Evolutionary conservation across 148 eudicot genomes (phyloP), one percentile per base, ranked within the genome.

Genomic region (Nepenthes gracilis): DNA sequence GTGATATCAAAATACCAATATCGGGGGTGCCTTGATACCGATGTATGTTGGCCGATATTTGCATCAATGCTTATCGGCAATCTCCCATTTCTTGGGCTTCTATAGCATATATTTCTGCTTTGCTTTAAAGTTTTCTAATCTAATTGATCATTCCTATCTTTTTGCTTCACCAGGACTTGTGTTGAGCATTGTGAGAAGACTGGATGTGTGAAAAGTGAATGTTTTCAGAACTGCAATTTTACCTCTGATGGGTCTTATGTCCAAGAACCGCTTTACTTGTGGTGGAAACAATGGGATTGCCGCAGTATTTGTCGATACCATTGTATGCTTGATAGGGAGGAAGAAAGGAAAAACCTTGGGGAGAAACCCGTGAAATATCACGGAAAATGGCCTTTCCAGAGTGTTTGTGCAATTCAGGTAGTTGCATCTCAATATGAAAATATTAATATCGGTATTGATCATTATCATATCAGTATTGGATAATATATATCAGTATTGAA

Each of bases 221-320:
- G 89, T 72, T 76, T 81, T 37, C 83, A 72, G 47, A 82, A 78
- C 68, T 84, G 89, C 67, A 78, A 76, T 33, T 70, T 76, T 60
- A 67, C 81, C 23, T 74, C 78, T 35, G 80, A 78, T 60, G 79
- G 81, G 40, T 83, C 85, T 82, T 83, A 77, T 69, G 78, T 78
- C 34, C 85, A 81, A 70, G 85, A 81, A 67, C 85, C 89, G 45
- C 78, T 84, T 2, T 84, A 78, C 61, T 70, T 74, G 57, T 68
- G 62, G 55, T 84, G 89, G 89, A 84, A 84, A 67, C 67, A 69
- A 62, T 84, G 81, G 85, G 83, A 78, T 61, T 84, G 89, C 60
- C 81, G 50, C n/a, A 70, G 81, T 68, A 80, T 78, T 60, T 84
- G 89, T 64, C 72, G 77, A 59, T 81, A 84, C 62, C 72, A 84